Evolutionary conservation across 306 rosid genomes (phyloP).

Genomic region (Fagus sylvatica): DNA sequence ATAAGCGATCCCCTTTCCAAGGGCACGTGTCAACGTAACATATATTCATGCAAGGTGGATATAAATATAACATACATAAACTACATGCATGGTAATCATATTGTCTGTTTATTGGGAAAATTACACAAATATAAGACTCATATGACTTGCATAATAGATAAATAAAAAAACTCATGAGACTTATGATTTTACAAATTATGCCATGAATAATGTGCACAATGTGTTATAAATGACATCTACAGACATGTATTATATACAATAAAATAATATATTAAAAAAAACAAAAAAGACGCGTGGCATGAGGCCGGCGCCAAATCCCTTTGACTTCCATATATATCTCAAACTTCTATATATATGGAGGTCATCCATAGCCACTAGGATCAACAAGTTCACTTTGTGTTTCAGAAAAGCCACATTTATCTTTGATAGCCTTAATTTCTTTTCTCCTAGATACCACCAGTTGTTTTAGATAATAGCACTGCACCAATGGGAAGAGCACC

Average conservation of each 20-base stretch:
- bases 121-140: not conserved
- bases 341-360: conserved; percentile 44
- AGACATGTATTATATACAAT: not conserved
- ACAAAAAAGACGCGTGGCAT: conserved; percentile 38
- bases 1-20: not conserved
- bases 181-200: not conserved
- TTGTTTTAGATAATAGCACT: not conserved
- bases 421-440: not conserved
- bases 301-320: conserved; percentile 88
- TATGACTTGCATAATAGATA: not conserved
- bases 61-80: not conserved
- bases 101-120: no score
- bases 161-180: not conserved
- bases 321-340: conserved; percentile 54
- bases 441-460: not conserved
- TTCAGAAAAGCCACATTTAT: conserved; percentile 6
- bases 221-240: not conserved
- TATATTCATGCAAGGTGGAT: not conserved
- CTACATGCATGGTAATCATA: not conserved
- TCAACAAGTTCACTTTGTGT: conserved; percentile 33
- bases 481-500: conserved; percentile 88
- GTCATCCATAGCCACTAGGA: conserved; percentile 21
- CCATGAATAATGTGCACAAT: not conserved
- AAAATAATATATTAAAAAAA: not conserved
- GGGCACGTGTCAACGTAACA: not conserved